A percentile compares a stretch with the other conserved stretches of the same genome.
Evolutionary conservation across 257 asterid species (phyloP).

Genomic region (Lithospermum erythrorhizon): DNA sequence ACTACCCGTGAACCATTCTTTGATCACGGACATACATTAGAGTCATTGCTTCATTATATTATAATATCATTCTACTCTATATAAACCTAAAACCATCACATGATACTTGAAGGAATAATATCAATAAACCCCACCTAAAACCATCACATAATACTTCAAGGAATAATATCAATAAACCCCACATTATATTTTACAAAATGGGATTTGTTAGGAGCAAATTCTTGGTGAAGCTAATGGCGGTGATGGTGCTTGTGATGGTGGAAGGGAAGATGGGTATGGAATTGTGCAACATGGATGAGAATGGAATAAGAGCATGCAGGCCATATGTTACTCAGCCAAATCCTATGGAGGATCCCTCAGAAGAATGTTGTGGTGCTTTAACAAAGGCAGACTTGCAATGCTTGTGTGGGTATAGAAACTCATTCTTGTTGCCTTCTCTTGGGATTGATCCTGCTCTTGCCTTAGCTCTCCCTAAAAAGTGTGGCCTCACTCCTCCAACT

Average conservation of each 20-base stretch:
- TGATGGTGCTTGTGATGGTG: conserved; percentile 1
- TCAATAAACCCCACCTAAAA: too few species aligned
- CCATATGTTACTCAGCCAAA: conserved; percentile 44
- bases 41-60: too few species aligned
- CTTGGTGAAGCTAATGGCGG: not conserved
- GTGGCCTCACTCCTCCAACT: conserved; percentile 26
- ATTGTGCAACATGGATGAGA: conserved; percentile 49
- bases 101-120: not conserved
- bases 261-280: not conserved
- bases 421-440: conserved; percentile 35
- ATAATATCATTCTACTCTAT: too few species aligned
- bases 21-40: not conserved
- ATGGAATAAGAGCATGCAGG: conserved; percentile 44
- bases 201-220: not conserved
- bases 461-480: conserved; percentile 35
- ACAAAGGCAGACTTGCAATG: conserved; percentile 34
- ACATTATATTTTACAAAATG: not conserved
- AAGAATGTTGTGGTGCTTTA: conserved; percentile 32
- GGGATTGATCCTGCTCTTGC: conserved; percentile 50
- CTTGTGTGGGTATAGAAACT: conserved; percentile 38
- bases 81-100: not conserved
- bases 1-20: not conserved
- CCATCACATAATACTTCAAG: not conserved
- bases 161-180: too few species aligned
- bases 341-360: conserved; percentile 34